phyloP scores from a whole-genome alignment of 164 flowering plant species.

The Liriodendron chinense region DNA sequence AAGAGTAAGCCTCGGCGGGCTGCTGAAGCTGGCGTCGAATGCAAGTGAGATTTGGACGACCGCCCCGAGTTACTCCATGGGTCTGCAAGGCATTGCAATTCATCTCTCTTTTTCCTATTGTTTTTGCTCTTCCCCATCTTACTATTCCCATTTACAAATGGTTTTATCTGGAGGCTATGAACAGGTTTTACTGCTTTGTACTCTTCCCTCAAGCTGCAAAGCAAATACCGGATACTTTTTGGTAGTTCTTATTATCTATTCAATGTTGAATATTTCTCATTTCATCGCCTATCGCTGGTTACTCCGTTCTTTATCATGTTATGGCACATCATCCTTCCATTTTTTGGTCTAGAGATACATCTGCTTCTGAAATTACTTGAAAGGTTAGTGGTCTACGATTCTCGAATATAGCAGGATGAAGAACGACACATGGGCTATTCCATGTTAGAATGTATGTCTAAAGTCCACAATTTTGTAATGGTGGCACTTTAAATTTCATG shows the following conservation, averaged over 20 bases:
- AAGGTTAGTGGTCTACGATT: neutral
- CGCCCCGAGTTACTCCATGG: constrained; percentile 1
- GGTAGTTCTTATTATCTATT: constrained; percentile 5
- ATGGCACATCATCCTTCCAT: neutral
- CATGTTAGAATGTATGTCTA: neutral
- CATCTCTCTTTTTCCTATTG: constrained; percentile 18
- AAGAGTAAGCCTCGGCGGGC: constrained; percentile 84
- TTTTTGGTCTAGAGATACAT: neutral
- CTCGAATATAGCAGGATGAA: neutral
- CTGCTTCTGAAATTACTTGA: neutral
- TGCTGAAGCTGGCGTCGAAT: constrained; percentile 77
- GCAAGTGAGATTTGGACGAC: constrained; percentile 42
- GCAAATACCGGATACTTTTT: constrained; percentile 12
- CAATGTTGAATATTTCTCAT: neutral
- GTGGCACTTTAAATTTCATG: neutral
- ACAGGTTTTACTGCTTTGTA: constrained; percentile 23
- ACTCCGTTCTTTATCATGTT: neutral
- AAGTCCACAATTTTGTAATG: neutral
- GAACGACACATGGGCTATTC: neutral
- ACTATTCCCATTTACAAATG: constrained; percentile 14
- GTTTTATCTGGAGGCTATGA: constrained; percentile 24
- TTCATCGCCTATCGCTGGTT: neutral
- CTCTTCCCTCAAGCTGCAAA: constrained; percentile 22
- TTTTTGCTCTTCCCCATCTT: constrained; percentile 11
- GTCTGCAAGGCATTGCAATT: constrained; percentile 20